Evolutionary conservation across 2,329 filamentous ascomycete genomes (phyloP), one percentile per base, ranked within the genome.

Genomic region (Fusarium verrucosum): DNA sequence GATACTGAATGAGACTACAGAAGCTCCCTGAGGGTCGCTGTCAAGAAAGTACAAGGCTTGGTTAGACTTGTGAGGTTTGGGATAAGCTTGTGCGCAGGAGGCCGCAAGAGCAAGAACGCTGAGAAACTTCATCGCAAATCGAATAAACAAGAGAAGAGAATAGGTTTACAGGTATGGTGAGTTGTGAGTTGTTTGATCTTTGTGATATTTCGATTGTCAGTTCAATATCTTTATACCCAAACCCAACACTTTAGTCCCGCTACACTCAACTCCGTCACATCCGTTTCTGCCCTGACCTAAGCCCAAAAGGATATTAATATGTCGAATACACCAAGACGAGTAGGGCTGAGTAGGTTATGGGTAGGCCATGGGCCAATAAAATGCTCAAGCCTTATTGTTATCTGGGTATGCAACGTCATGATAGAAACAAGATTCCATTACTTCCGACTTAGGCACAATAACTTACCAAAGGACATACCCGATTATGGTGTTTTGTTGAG

Each of bases 21-120:
- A 50, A 10, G 55, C 55, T 2, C 52, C 55, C 2, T 58, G 8
- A 8, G 55, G 55, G n/a, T 58, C 30, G 5, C 55, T 58, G 17
- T 58, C 55, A 3, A 58, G 42, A 3, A 58, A 58, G 20, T 58
- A 58, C 2, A 58, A 4, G 3, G 42, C 55, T 7, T 16, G 14
- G 6, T 10, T n/a, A 1, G 23, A 19, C 3, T 11, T n/a, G 4
- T 8, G n/a, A 19, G 36, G 19, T n/a, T 14, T 50, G 2, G 54
- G 42, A 2, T 17, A 4, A 1, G 55, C 55, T 3, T 19, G 17
- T 1, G 11, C 16, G 3, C n/a, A 25, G 0, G 55, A 37, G 11
- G 37, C n/a, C 11, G 25, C 19, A 10, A 58, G 4, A 2, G 32
- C 10, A 9, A 58, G 30, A 2, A 38, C 10, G 4, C 13, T 26